Base-by-base conservation (phyloP, 2,329 filamentous ascomycete species). In the Diaporthe eres region DNA sequence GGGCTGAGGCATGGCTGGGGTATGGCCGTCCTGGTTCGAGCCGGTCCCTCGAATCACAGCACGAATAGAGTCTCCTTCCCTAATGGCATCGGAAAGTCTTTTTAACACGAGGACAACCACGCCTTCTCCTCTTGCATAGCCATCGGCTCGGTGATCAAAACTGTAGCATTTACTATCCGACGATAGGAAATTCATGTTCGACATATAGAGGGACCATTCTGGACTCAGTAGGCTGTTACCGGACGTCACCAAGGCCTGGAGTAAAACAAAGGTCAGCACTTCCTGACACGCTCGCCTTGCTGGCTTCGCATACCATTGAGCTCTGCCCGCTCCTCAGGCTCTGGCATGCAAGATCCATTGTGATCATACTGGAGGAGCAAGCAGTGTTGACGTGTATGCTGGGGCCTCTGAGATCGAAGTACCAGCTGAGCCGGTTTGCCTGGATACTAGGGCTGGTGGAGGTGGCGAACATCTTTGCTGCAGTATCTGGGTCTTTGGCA, bases 41-140 rank as follows among this genome's bases (percentile, higher is more conserved):
- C 79, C 81, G 0, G 82, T 83, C 1, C 79, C 83, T 0, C 81
- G 80, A 19, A 87, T 80, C 6, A 86, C 74, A 2, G 80, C 81
- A 3, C 81, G 77, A 37, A 86, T 83, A 0, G 82, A 81, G 76
- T 89, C 85, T 5, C 84, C 82, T 57, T 86, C 85, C 4, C 78
- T 75, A 1, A 89, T 71, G 1, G 88, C 88, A 63, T 85, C 83
- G 1, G 80, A 78, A 0, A 89, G 79, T 0, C 80, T 81, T 80
- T 89, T 89, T 0, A 90, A 71, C 0, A 87, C 72, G 0, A 90
- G 55, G 6, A 82, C 78, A 2, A 78, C 84, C 3, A 85, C 79
- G 0, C 86, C 88, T 75, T 90, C 88, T 1, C 85, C 87, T 15
- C 86, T 82, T 0, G 81, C 84, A 76, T 88, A 90, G 0, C 88